These are phyloP conservation scores for Exophiala lecanii-corni DNA, from an alignment of 2,329 filamentous ascomycete species.

Conservation along the genomic window DNA sequence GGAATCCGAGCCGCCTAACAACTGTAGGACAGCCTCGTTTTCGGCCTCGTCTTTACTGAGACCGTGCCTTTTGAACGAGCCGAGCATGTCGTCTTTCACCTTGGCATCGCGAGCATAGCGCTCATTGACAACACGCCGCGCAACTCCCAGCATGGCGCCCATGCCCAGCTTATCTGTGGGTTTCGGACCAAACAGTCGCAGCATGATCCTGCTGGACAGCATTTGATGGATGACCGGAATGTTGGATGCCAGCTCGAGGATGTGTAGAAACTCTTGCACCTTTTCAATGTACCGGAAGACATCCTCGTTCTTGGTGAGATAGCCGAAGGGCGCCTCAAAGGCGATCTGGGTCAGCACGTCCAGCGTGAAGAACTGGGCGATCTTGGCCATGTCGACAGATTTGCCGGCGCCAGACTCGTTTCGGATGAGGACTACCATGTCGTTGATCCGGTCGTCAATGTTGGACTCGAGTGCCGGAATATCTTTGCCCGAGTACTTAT, in stretches of 20 bases:
- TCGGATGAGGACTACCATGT: slow-evolving; percentile 12
- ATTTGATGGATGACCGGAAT: slow-evolving; percentile 5
- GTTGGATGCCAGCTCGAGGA: slow-evolving; percentile 20
- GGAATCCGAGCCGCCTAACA: slow-evolving; percentile 15
- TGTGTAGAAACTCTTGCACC: slow-evolving; percentile 9
- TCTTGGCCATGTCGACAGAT: slow-evolving; percentile 9
- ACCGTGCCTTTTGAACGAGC: slow-evolving; percentile 29
- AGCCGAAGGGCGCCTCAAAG: slow-evolving; percentile 16
- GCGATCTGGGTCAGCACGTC: slow-evolving; percentile 16
- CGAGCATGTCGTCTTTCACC: slow-evolving; percentile 27
- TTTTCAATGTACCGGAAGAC: slow-evolving; percentile 6
- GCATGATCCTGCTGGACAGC: slow-evolving; percentile 13
- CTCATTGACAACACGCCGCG: slow-evolving; percentile 21
- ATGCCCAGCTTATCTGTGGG: slow-evolving; percentile 13
- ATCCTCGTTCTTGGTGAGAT: slow-evolving; percentile 11
- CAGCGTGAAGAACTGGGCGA: slow-evolving; percentile 15
- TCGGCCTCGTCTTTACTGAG: slow-evolving; percentile 7
- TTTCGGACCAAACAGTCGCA: slow-evolving; percentile 10
- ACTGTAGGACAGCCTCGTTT: slow-evolving; percentile 10
- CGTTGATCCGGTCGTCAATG: slow-evolving; percentile 10
- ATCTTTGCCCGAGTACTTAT: slow-evolving; percentile 18
- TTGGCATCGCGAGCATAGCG: slow-evolving; percentile 13
- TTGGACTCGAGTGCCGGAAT: slow-evolving; percentile 15
- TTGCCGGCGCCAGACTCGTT: neutral
- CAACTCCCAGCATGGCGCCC: slow-evolving; percentile 16